A percentile compares a stretch with the other conserved stretches of the same genome.
Evolutionary conservation across 352 stramenopile genomes (phyloP).

Genomic region (Globisporangium recalcitrans): DNA sequence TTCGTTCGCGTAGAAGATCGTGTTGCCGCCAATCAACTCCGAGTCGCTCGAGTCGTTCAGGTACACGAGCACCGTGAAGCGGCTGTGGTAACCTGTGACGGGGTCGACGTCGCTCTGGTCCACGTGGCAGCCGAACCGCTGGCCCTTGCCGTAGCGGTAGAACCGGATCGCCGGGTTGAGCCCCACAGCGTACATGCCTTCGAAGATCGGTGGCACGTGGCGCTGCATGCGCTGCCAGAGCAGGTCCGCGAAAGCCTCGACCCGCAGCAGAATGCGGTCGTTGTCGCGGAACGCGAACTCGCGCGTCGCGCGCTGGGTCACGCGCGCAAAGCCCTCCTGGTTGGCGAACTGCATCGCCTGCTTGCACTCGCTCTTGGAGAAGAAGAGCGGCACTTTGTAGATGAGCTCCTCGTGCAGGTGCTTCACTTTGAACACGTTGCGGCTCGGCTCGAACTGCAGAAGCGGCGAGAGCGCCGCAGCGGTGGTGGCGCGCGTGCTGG

Average conservation of each 20-base stretch:
- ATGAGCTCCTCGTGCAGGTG: slow-evolving; percentile 62
- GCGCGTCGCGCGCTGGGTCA: slow-evolving; percentile 59
- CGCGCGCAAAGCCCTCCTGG: slow-evolving; percentile 50
- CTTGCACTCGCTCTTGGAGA: slow-evolving; percentile 56
- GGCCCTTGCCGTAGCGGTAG: slow-evolving; percentile 64
- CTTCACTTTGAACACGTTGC: slow-evolving; percentile 27
- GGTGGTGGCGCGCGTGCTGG: neutral
- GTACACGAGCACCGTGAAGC: slow-evolving; percentile 81
- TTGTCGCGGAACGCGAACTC: slow-evolving; percentile 78
- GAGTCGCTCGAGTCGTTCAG: slow-evolving; percentile 74
- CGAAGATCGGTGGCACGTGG: slow-evolving; percentile 50
- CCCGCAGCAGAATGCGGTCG: slow-evolving; percentile 54
- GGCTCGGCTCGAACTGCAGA: slow-evolving; percentile 42
- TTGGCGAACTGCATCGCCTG: slow-evolving; percentile 56
- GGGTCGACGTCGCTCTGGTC: slow-evolving; percentile 80
- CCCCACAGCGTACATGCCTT: slow-evolving; percentile 56
- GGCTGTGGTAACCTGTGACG: slow-evolving; percentile 60
- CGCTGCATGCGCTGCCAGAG: slow-evolving; percentile 60
- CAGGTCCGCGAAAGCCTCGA: slow-evolving; percentile 57
- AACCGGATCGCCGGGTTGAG: slow-evolving; percentile 73
- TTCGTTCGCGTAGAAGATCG: slow-evolving; percentile 70
- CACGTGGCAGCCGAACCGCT: slow-evolving; percentile 79
- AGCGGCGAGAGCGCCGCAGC: slow-evolving; percentile 20
- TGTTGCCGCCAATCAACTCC: slow-evolving; percentile 54
- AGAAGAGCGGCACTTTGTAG: slow-evolving; percentile 53